A percentile compares a stretch with the other conserved stretches of the same genome.
These are phyloP conservation scores for Nicotiana obtusifolia DNA, from an alignment of 257 asterid genomes.

Conservation along the genomic window DNA sequence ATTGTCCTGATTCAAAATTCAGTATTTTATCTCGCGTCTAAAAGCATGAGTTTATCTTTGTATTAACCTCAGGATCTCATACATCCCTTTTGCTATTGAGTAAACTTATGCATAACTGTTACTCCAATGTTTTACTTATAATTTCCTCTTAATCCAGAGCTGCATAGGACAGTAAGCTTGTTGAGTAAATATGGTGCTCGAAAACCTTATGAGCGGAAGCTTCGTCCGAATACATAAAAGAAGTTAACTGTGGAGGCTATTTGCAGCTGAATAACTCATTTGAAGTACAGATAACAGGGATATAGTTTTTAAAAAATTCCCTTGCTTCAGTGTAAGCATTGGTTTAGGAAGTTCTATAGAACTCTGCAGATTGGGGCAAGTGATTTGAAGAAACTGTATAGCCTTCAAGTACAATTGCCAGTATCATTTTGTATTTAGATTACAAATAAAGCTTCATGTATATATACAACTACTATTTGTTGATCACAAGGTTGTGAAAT, in stretches of 20 bases:
- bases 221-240: neutral
- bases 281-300: neutral
- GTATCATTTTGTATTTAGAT: neutral
- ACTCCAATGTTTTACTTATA: neutral
- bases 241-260: slow-evolving; percentile 1
- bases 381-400: neutral
- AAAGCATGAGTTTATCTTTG: neutral
- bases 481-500: neutral
- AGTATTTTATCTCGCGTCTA: neutral
- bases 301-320: neutral
- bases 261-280: neutral
- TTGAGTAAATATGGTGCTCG: neutral
- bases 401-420: neutral
- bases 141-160: neutral
- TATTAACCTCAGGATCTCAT: too few relatives aligned
- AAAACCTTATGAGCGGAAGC: neutral
- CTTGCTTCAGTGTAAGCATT: neutral
- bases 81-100: too few relatives aligned
- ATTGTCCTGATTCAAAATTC: neutral
- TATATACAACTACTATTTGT: neutral
- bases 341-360: neutral
- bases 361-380: neutral
- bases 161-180: neutral
- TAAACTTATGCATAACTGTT: neutral
- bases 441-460: neutral